Evolutionary conservation across 345 rosid genomes (phyloP), one percentile per base, ranked within the genome.

Genomic region (Melaleuca quinquenervia): DNA sequence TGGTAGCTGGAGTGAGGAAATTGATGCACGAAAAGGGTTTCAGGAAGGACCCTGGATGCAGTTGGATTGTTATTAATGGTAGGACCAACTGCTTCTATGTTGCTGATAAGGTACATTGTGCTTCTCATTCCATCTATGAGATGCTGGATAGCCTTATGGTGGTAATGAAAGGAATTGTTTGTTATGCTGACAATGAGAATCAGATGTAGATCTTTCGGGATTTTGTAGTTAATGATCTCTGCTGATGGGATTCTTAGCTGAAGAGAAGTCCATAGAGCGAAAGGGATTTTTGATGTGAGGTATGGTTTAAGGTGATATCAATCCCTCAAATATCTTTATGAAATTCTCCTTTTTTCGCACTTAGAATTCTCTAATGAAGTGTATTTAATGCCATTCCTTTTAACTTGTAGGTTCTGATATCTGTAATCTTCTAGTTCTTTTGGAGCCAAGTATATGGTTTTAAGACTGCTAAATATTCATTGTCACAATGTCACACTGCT

Each of bases 1-100:
- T 76, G 60, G 98, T 93, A 26, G 93, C 96, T 32, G 92, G 91
- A 51, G 90, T 95, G 85, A 92, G 96, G 88, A 88, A 88, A 87
- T 64, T 82, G 84, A 95, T 95, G 96, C 92, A 91, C 82, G 87
- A 92, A 84, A 90, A 82, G 84, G 94, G 95, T 51, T 84, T 95
- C 64, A 92, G 84, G 87, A 95, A 94, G 90, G 89, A 95, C 80
- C 94, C 98, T 48, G 94, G 96, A 27, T 95, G 93, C 90, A 94
- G 96, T 91, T 93, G 96, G 95, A 92, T 92, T 78, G 92, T 84
- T 87, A 88, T 93, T 82, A 83, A 86, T 84, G 91, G 90, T 56
- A 87, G 83, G 45, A 91, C 94, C 50, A 92, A 90, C 90, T 89
- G 89, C 88, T 95, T 94, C 82, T 91, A 70, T 80, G 94, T 89